These are phyloP conservation scores for Jasminum sambac DNA, from an alignment of 257 asterid genomes.

Conservation along the genomic window DNA sequence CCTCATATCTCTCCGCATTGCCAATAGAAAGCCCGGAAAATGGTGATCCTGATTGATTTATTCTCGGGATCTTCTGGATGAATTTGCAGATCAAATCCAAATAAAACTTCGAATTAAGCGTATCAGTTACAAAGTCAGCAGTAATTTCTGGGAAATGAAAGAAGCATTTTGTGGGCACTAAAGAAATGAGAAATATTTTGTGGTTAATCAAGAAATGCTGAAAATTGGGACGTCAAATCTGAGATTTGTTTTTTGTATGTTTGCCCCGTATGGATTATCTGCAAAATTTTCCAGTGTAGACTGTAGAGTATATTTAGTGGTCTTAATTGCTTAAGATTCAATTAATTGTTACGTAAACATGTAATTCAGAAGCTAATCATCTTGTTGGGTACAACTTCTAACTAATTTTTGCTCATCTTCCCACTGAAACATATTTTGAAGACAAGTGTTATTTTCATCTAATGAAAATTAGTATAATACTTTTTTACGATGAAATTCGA, in stretches of 20 bases:
- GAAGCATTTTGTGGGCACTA: slow-evolving; percentile 21
- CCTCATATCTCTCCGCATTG: slow-evolving; percentile 23
- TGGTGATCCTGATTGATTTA: slow-evolving; percentile 12
- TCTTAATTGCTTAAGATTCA: slow-evolving; percentile 2
- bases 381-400: background rate
- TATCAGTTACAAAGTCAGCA: slow-evolving; percentile 6
- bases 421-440: too few relatives aligned
- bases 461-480: too few relatives aligned
- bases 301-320: background rate
- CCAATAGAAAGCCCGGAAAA: slow-evolving; percentile 5
- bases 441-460: too few relatives aligned
- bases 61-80: slow-evolving; percentile 30
- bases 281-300: background rate
- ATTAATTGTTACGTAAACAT: slow-evolving; percentile 4
- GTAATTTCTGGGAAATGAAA: slow-evolving; percentile 25
- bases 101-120: background rate
- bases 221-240: slow-evolving; percentile 4
- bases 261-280: background rate
- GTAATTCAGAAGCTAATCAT: slow-evolving; percentile 34
- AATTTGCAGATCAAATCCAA: slow-evolving; percentile 32
- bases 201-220: slow-evolving; percentile 25
- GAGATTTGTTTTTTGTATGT: background rate
- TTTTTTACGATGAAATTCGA: too few relatives aligned
- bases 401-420: background rate
- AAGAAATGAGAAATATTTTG: slow-evolving; percentile 22